These are phyloP conservation scores for Trichoderma koningiopsis DNA, from an alignment of 2,329 filamentous ascomycete genomes.

Conservation along the genomic window DNA sequence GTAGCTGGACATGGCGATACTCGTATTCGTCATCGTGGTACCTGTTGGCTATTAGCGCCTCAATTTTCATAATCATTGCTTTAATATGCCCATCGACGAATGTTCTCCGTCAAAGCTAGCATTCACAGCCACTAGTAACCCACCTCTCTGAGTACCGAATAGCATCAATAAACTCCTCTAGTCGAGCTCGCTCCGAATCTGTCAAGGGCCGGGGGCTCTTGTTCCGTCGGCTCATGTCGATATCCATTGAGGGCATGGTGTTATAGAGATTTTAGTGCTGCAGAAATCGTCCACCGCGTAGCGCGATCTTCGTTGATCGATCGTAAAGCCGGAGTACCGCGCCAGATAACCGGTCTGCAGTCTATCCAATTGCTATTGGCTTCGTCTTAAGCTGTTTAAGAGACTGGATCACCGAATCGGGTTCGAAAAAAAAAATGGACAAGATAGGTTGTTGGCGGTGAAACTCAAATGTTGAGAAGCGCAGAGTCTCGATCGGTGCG, in stretches of 20 bases:
- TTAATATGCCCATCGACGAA: neutral
- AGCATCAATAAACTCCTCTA: constrained; percentile 88
- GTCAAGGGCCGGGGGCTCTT: constrained; percentile 78
- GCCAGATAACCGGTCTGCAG: neutral
- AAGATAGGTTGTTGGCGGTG: neutral
- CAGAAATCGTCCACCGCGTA: constrained; percentile 3
- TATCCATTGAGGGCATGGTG: constrained; percentile 45
- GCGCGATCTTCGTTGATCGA: constrained; percentile 7
- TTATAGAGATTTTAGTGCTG: neutral
- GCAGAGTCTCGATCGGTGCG: neutral
- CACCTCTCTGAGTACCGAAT: constrained; percentile 96
- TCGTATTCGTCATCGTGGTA: constrained; percentile 93
- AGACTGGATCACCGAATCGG: neutral
- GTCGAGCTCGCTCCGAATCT: constrained; percentile 76
- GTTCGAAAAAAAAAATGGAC: neutral
- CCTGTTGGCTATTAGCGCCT: constrained; percentile 50
- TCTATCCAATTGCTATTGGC: neutral
- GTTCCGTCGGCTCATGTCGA: constrained; percentile 85
- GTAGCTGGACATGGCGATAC: constrained; percentile 96
- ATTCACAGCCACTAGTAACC: constrained; percentile 33
- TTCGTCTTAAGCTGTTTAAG: neutral
- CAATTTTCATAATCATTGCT: neutral
- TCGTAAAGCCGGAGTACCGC: neutral
- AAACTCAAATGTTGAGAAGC: neutral
- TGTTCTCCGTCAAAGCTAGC: neutral